Base-by-base conservation (phyloP, 306 rosid genomes). In the Acmispon strigosus region DNA sequence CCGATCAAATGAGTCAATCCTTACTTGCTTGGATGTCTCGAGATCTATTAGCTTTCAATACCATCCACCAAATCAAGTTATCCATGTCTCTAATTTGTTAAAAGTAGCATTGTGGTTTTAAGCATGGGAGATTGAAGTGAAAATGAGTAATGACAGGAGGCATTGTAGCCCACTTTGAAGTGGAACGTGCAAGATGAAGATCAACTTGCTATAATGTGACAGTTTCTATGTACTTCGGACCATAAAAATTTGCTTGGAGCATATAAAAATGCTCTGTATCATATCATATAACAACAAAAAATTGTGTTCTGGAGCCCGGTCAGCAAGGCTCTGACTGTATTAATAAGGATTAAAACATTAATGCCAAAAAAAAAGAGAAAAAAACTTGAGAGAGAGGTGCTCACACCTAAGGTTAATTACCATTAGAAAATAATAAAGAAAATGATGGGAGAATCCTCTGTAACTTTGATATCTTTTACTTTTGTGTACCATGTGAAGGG, bases 241-340 rank as follows among this genome's bases (percentile, higher is more conserved):
- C 41, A 13, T 61, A n/a, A 72, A 37, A 52, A 51, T 20, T 50
- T 59, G 50, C 14, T 11, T 62, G 77, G 81, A 70, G 72, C 77
- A 70, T 70, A 54, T 20, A 18, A 44, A 10, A 52, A 17, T 73
- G 53, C 13, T 2, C 34, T 27, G 34, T 43, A 24, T 13, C 13
- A n/a, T n/a, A n/a, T 56, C 20, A 24, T 4, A 36, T 48, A 63
- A 78, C 27, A 47, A 17, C 9, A 6, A 39, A 42, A 72, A 59
- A 64, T 74, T 3, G 50, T 72, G 70, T 12, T n/a, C 63, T 65
- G 32, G 68, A 54, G 29, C 56, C 77, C 29, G 37, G 43, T 37
- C 66, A 62, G 29, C 57, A 24, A 19, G 36, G 24, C 49, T 34
- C 10, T 4, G 1, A 18, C 58, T 13, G n/a, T 57, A 57, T 20